These are phyloP conservation scores for Penicillium sp. DNA, from an alignment of 2,329 filamentous ascomycete species.

Conservation along the genomic window DNA sequence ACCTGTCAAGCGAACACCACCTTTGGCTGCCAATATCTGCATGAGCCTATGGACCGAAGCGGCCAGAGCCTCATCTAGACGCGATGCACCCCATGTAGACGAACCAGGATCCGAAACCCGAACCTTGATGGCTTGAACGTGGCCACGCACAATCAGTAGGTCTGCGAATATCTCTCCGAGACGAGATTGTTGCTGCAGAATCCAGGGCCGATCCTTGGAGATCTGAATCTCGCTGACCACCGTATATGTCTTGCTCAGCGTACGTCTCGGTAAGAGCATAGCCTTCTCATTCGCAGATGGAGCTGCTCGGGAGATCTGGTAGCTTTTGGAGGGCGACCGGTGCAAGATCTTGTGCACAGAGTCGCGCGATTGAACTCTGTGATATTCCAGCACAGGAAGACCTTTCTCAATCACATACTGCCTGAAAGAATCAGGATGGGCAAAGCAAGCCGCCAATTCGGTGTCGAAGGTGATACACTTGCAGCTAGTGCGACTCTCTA, in stretches of 20 bases:
- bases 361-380: conserved; percentile 54
- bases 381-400: conserved; percentile 55
- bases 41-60: conserved; percentile 67
- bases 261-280: conserved; percentile 59
- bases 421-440: conserved; percentile 67
- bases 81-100: conserved; percentile 65
- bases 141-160: conserved; percentile 63
- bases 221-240: conserved; percentile 58
- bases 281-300: conserved; percentile 54
- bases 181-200: conserved; percentile 68
- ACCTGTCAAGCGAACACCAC: conserved; percentile 59
- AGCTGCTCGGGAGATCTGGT: conserved; percentile 59
- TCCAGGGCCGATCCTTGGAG: conserved; percentile 58
- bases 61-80: conserved; percentile 54
- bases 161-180: conserved; percentile 71
- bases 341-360: conserved; percentile 57
- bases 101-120: conserved; percentile 64
- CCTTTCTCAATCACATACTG: conserved; percentile 56
- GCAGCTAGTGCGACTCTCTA: conserved; percentile 60
- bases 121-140: conserved; percentile 65
- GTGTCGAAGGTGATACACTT: conserved; percentile 64
- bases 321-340: conserved; percentile 48
- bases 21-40: conserved; percentile 53
- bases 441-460: conserved; percentile 57
- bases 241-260: conserved; percentile 53